These are phyloP conservation scores for Crithidia fasciculata DNA, from an alignment of 208 protist genomes.

Conservation along the genomic window DNA sequence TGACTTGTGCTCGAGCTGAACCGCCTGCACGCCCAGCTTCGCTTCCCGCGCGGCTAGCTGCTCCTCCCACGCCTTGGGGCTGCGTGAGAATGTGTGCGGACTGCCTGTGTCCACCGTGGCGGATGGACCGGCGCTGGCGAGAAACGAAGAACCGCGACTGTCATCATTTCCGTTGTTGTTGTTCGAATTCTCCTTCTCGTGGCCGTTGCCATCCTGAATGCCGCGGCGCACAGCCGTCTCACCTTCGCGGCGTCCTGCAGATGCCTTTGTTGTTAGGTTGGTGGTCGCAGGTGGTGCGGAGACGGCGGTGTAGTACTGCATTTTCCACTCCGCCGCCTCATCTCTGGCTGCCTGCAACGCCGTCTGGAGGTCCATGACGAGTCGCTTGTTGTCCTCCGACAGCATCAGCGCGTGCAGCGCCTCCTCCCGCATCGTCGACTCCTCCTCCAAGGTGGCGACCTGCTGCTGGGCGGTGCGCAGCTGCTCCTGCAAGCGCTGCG, in stretches of 20 bases:
- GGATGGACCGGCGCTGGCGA: neutral
- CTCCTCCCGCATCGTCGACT: constrained; percentile 67
- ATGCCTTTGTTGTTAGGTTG: too few relatives aligned
- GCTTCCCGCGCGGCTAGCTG: constrained; percentile 27
- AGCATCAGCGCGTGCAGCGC: constrained; percentile 69
- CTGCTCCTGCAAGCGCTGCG: constrained; percentile 33
- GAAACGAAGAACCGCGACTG: too few relatives aligned
- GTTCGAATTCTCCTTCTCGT: too few relatives aligned
- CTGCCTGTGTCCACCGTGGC: neutral
- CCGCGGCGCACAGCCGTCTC: too few relatives aligned
- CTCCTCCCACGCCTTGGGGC: constrained; percentile 19
- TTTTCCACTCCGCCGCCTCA: constrained; percentile 58
- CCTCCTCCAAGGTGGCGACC: constrained; percentile 55
- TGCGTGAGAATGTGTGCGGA: neutral
- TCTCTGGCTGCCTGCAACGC: constrained; percentile 48
- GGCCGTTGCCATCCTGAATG: too few relatives aligned
- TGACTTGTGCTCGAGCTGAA: constrained; percentile 42
- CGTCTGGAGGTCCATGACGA: constrained; percentile 59
- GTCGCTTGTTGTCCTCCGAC: constrained; percentile 62
- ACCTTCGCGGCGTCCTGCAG: too few relatives aligned
- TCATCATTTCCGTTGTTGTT: too few relatives aligned
- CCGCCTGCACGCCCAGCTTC: constrained; percentile 20
- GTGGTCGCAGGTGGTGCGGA: neutral
- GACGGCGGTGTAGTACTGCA: constrained; percentile 37
- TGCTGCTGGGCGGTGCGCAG: constrained; percentile 31